phyloP scores from a whole-genome alignment of 1,284 basidiomycete species.

The Sanghuangporus weigelae region DNA sequence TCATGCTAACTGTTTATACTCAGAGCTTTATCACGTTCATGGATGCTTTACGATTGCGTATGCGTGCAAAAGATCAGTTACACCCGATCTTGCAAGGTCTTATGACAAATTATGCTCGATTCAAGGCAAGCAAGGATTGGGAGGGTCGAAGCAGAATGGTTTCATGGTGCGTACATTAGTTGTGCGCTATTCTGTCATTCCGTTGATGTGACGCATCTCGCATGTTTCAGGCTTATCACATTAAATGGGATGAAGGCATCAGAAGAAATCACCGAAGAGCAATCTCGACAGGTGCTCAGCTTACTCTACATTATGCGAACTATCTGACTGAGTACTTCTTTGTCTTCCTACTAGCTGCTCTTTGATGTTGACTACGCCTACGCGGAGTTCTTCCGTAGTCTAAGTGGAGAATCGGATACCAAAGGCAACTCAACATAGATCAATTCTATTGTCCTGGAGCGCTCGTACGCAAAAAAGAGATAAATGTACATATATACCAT shows the following conservation, averaged over 20 bases:
- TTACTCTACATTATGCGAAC: background rate
- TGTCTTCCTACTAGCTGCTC: conserved; percentile 54
- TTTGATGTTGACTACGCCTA: conserved; percentile 98
- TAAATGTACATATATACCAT: background rate
- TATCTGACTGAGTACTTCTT: background rate
- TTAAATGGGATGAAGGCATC: conserved; percentile 97
- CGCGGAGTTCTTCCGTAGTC: conserved; percentile 89
- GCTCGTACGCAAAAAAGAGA: too few relatives aligned
- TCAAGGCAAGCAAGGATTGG: conserved; percentile 92
- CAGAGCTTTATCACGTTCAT: conserved; percentile 98
- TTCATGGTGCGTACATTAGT: conserved; percentile 62
- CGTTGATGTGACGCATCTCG: background rate
- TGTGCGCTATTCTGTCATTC: background rate
- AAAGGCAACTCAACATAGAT: conserved; percentile 17
- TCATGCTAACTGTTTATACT: background rate
- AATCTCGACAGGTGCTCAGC: conserved; percentile 74
- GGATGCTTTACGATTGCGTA: conserved; percentile 90
- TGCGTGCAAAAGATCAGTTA: conserved; percentile 94
- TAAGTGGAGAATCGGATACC: conserved; percentile 42
- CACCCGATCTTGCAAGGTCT: conserved; percentile 94
- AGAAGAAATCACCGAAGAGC: conserved; percentile 94
- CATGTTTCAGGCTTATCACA: conserved; percentile 75
- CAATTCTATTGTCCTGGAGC: too few relatives aligned
- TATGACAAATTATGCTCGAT: conserved; percentile 87
- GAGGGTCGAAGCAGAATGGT: conserved; percentile 92